phyloP scores from a whole-genome alignment of 2,329 filamentous ascomycete species.

The Trichoderma koningii region DNA sequence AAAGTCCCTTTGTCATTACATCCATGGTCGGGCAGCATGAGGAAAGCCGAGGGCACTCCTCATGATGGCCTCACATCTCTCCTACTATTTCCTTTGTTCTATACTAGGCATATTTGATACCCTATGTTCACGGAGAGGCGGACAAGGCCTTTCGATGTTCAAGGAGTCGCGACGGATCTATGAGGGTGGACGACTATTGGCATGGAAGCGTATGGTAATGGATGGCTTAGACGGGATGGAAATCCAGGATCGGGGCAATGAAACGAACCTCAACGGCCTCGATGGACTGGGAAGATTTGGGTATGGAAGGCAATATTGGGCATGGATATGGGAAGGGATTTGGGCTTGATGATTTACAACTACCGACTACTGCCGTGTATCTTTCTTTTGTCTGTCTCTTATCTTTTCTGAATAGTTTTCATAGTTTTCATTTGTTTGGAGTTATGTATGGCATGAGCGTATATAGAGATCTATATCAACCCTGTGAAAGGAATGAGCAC shows the following conservation, averaged over 20 bases:
- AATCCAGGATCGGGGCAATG: background rate
- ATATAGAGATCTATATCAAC: slow-evolving; percentile 2
- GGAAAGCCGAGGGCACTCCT: background rate
- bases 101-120: slow-evolving; percentile 29
- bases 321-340: background rate
- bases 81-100: background rate
- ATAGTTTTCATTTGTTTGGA: slow-evolving; percentile 5
- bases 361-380: background rate
- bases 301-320: background rate
- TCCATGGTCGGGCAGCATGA: background rate
- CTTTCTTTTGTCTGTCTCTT: background rate
- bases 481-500: slow-evolving; percentile 2
- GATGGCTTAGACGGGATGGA: slow-evolving; percentile 1
- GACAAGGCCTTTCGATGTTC: background rate
- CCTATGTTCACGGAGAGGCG: slow-evolving; percentile 23
- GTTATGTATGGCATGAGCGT: slow-evolving; percentile 1
- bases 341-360: background rate
- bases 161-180: background rate
- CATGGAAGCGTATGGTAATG: slow-evolving; percentile 8
- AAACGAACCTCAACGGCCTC: slow-evolving; percentile 9
- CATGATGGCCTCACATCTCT: background rate
- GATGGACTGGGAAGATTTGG: background rate
- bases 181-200: background rate
- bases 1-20: background rate
- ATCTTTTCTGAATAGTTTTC: background rate